Evolutionary conservation across 441 rosid species (phyloP).

Genomic region (Erodium moschatum): DNA sequence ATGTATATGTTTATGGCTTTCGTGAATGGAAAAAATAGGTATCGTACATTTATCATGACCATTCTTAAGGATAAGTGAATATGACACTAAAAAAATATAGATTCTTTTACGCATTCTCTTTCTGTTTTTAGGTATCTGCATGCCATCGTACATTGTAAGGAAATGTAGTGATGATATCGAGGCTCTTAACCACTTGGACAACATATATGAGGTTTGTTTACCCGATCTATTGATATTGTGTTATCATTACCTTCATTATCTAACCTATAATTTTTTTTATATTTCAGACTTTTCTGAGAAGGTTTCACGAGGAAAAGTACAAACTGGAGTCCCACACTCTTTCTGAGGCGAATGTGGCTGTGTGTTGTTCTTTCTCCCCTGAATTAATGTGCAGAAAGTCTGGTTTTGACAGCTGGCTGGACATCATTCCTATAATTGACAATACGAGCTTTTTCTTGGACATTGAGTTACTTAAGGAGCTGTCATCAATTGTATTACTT

Average conservation of each 20-base stretch:
- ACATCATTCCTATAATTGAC: slow-evolving; percentile 45
- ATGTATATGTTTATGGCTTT: too few relatives aligned
- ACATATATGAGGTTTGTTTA: slow-evolving; percentile 57
- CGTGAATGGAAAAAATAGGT: too few relatives aligned
- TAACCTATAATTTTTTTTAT: slow-evolving; percentile 18
- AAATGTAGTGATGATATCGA: slow-evolving; percentile 32
- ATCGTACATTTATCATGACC: too few relatives aligned
- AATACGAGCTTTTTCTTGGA: slow-evolving; percentile 63
- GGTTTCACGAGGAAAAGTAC: slow-evolving; percentile 52
- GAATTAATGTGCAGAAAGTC: slow-evolving; percentile 44
- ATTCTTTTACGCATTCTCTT: neutral
- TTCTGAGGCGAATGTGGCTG: slow-evolving; percentile 27
- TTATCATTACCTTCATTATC: slow-evolving; percentile 7
- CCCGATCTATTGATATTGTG: slow-evolving; percentile 11
- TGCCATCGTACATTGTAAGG: slow-evolving; percentile 55
- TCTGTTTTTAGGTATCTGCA: slow-evolving; percentile 53
- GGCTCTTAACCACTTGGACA: slow-evolving; percentile 50
- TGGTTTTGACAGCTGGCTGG: slow-evolving; percentile 52
- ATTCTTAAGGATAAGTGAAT: too few relatives aligned
- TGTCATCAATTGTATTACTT: slow-evolving; percentile 33
- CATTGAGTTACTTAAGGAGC: slow-evolving; percentile 56
- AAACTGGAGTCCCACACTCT: slow-evolving; percentile 35
- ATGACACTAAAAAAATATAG: too few relatives aligned
- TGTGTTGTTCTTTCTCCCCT: slow-evolving; percentile 52
- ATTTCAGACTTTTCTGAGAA: slow-evolving; percentile 49